Evolutionary conservation across 495 filamentous ascomycete genomes (phyloP), one percentile per base, ranked within the genome.

Genomic region (Hypoxylon cercidicola): DNA sequence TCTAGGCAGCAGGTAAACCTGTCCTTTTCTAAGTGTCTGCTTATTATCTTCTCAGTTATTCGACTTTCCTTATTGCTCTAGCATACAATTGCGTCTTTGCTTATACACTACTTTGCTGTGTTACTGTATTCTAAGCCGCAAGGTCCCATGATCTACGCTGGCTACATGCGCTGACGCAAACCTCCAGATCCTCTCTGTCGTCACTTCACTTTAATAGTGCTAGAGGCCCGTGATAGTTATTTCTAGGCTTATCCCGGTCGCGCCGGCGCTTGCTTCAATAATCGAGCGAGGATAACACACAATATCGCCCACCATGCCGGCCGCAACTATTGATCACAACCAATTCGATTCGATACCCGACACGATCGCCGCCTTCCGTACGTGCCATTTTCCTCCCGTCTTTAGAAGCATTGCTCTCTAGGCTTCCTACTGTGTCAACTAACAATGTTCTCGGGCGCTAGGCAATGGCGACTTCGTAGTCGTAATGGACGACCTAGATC

Each of bases 401-500:
- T n/a, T n/a, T n/a, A n/a, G n/a, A n/a, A n/a, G n/a, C n/a, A n/a
- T n/a, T n/a, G n/a, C n/a, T n/a, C n/a, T n/a, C n/a, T n/a, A n/a
- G 49, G 25, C 37, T 48, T 18, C 59, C 47, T 45, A 15, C 60
- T 40, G 25, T 15, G 21, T 50, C 16, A 30, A 41, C 52, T 59
- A 57, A 55, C 53, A 16, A 41, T 23, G 28, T 47, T 46, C 44
- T 25, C 46, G 25, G 44, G 1, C 3, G 19, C 9, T 55, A 96
- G 93, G 85, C 66, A 84, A 89, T 78, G 93, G 93, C 75, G 87
- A 98, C 75, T 98, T 98, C 84, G 91, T 99, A 72, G 86, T 99
- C 52, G 93, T 97, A 18, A 91, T 98, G 61, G 96, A 99, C 78
- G 89, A 89, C 59, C 85, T 89, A 46, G 84, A 88, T 55, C 93